Percentiles rank a stretch among this genome's conserved stretches.
phyloP scores from a whole-genome alignment of 164 flowering plant species.

The Hamamelis virginiana region DNA sequence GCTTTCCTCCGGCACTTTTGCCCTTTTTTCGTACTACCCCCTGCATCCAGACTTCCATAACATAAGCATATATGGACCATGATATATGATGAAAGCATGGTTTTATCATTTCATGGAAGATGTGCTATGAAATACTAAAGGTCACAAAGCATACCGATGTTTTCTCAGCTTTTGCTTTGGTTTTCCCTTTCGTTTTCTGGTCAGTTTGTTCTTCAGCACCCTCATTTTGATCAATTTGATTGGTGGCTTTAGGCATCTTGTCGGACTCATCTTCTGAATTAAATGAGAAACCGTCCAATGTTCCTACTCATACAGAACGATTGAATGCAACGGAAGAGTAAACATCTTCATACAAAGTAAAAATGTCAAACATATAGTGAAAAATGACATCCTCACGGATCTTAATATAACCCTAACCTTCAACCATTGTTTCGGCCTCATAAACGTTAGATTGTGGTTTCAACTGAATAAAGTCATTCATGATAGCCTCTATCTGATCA shows the following conservation, averaged over 20 bases:
- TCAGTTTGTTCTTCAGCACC: slow-evolving; percentile 49
- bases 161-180: slow-evolving; percentile 54
- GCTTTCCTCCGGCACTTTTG: slow-evolving; percentile 53
- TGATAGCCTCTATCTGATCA: slow-evolving; percentile 86
- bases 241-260: slow-evolving; percentile 41
- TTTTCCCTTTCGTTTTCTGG: slow-evolving; percentile 49
- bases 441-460: slow-evolving; percentile 76
- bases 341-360: neutral
- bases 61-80: slow-evolving; percentile 1
- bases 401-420: slow-evolving; percentile 54
- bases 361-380: neutral
- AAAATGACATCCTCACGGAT: neutral
- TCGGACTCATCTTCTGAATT: slow-evolving; percentile 90
- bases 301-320: slow-evolving; percentile 48
- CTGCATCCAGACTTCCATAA: slow-evolving; percentile 38
- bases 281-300: slow-evolving; percentile 84
- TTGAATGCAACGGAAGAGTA: neutral
- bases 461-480: slow-evolving; percentile 93
- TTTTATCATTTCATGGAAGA: neutral
- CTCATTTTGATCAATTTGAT: slow-evolving; percentile 49
- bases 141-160: slow-evolving; percentile 45
- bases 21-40: slow-evolving; percentile 49
- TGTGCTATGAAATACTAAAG: neutral
- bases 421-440: slow-evolving; percentile 96
- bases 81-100: neutral